Base-by-base conservation (phyloP, 306 rosid species). In the Lablab purpureus region DNA sequence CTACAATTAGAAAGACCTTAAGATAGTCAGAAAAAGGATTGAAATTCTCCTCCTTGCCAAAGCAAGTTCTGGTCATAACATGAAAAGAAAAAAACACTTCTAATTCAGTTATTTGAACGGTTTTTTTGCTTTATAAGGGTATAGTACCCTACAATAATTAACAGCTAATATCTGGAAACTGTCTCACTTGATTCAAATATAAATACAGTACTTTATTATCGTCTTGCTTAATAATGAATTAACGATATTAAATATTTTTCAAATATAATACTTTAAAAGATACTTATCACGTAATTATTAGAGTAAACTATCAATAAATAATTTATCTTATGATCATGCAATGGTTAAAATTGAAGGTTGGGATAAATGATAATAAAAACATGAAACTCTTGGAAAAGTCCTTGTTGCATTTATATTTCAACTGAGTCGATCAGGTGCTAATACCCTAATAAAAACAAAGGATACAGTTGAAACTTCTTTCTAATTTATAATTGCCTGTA, bases 401-500 rank as follows among this genome's bases (percentile, higher is more conserved):
- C 21, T 13, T 34, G 36, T 23, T 67, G 76, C 37, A 59, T 75
- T 74, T 67, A 81, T 67, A 45, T 34, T 47, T 59, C 76, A 58
- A 67, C 67, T 11, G 37, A 51, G 54, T 43, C 30, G 84, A 66
- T 66, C 49, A 74, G 74, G 63, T 28, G 17, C 71, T 56, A 64
- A 81, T 67, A 81, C 25, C 71, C 75, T 67, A 56, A 17, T 58
- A 75, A 67, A 73, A 68, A 34, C 81, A 75, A 81, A 81, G 22
- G 76, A 28, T 37, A 75, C 66, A n/a, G 46, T 50, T 58, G 71
- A 74, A 67, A 75, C 76, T 76, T 74, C 80, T 2, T 71, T 64
- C 21, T 18, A 67, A 72, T 51, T 65, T 67, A 67, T 34, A 47
- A 76, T 79, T 87, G 52, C 98, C 98, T 95, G 99, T 79, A 95